Conservation (phyloP, 768 basidiomycete genomes). For the Leccinum ochraceum region DNA sequence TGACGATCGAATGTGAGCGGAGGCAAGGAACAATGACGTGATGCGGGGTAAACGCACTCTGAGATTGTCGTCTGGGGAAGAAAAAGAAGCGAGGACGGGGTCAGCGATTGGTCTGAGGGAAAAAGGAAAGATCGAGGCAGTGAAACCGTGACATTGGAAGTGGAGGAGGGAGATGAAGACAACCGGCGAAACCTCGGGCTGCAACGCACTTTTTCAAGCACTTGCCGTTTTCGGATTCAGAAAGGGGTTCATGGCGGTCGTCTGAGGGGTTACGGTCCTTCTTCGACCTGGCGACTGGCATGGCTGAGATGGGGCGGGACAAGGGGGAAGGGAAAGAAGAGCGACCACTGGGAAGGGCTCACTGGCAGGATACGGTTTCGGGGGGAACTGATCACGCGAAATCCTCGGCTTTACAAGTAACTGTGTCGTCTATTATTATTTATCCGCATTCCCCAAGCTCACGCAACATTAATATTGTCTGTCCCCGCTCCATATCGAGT, state of each 20-base stretch:
- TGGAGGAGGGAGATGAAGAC: conserved; percentile 14
- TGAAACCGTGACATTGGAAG: background rate
- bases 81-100: conserved; percentile 27
- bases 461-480: conserved; percentile 28
- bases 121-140: conserved; percentile 30
- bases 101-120: conserved; percentile 34
- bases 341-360: background rate
- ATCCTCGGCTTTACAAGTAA: background rate
- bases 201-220: conserved; percentile 76
- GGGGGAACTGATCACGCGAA: background rate
- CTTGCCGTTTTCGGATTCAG: conserved; percentile 75
- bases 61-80: conserved; percentile 72
- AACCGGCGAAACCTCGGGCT: conserved; percentile 57
- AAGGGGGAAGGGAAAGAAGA: conserved; percentile 1
- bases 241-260: conserved; percentile 59
- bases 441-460: conserved; percentile 14
- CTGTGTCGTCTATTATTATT: background rate
- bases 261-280: conserved; percentile 51
- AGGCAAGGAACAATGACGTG: conserved; percentile 24
- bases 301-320: conserved; percentile 29
- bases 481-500: conserved; percentile 23
- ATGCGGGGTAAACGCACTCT: conserved; percentile 53
- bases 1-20: conserved; percentile 35
- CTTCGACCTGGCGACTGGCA: conserved; percentile 70
- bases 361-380: background rate